Evolutionary conservation across 164 flowering plant species (phyloP), one percentile per base, ranked within the genome.

Genomic region (Chimonanthus salicifolius): DNA sequence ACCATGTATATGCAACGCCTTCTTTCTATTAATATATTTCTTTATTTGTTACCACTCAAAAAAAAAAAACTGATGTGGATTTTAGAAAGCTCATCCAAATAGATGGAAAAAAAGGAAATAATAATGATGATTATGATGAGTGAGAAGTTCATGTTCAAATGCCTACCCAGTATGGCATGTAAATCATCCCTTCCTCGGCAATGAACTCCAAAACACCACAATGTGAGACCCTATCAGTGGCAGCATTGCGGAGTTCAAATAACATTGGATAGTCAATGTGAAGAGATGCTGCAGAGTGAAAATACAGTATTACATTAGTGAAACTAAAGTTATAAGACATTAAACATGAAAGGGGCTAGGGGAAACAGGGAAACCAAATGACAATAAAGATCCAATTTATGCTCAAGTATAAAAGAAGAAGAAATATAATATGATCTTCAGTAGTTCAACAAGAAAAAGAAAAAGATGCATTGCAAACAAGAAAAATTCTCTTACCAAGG

Each of bases 121-220:
- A 58, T 11, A 58, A 58, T 0, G 16, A 58, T 6, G 16, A 58
- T 8, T 10, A 58, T 10, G 16, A 10, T 58, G 16, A 10, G 13
- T 58, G 11, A 20, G 13, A 63, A 63, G 44, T 63, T 63, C 66
- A 63, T 9, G 33, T 63, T 21, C 46, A 4, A 7, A 47, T 43
- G 64, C 79, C 54, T 49, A 72, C 75, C 72, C 75, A 77, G 62
- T 68, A 72, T 47, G 75, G 75, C 68, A 77, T 85, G 76, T 92
- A 95, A 73, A 95, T 87, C 94, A 88, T 85, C 82, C 99, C 98
- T 77, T 95, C 99, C 81, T 95, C 98, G 11, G 99, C 98, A 84
- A 88, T 89, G 82, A 95, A 93, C 87, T 95, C 98, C 74, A 94
- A 84, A 70, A 95, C 97, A 73, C 99, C 98, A 84, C 99, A 95